Evolutionary conservation across 176 grass and related monocot genomes (phyloP), one percentile per base, ranked within the genome.

Genomic region (Puya raimondii): DNA sequence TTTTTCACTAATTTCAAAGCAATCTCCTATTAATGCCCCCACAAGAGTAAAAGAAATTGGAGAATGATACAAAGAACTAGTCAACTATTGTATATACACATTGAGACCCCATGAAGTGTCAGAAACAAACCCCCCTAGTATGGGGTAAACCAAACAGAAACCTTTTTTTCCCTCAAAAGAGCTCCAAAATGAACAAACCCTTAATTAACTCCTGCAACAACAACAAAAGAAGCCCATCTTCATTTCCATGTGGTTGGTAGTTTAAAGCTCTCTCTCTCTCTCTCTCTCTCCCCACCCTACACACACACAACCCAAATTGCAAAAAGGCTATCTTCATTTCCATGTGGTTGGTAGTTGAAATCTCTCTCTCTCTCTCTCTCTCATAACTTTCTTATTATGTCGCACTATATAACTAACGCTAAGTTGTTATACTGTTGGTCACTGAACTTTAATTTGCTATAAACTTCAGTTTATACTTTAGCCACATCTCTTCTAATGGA

Each of bases 181-280:
- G 53, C 53, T 57, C n/a, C 53, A 57, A 57, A 57, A 13, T 57
- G 14, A 42, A 42, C 33, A 17, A 57, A 2, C n/a, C 1, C 16
- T 58, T 17, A n/a, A n/a, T n/a, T 61, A 61, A 20, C 56, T 61
- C 9, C 56, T 18, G 21, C 56, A 33, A 33, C 29, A 33, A 33
- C 29, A 33, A 33, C 29, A 33, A 42, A 42, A 18, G 10, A 9
- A n/a, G 6, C n/a, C 53, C 53, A 4, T 4, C 23, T 18, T 42
- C 4, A 50, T 69, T 69, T 68, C 11, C 66, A 51, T 51, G 48
- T 50, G 66, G 48, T 69, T 50, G 66, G 27, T 69, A 18, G 47
- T 25, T 12, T 51, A 4, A 65, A 56, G 12, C 12, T 56, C 26
- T 65, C 26, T 23, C 63, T 26, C 51, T 42, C 8, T 56, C 7